Evolutionary conservation across 2,329 filamentous ascomycete species (phyloP), one percentile per base, ranked within the genome.

Genomic region (Scleromitrula shiraiana): DNA sequence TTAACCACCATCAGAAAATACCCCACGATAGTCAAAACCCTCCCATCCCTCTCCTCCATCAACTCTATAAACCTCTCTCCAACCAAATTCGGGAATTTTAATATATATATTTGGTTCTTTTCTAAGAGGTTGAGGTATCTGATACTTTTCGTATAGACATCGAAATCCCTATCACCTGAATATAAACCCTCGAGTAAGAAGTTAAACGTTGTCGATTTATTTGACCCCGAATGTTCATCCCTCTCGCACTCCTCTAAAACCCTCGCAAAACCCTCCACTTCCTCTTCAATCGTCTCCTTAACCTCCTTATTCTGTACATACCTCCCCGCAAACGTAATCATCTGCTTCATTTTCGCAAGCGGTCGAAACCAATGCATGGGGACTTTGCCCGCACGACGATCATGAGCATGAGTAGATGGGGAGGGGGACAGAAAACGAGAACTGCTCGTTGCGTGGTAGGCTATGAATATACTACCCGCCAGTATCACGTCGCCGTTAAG

Each of bases 1-100:
- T 38, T 38, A 5, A 47, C 20, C 9, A 47, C n/a, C 37, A 47
- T 41, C 12, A 47, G 19, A 9, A 47, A 47, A 36, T 47, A 47
- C 3, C 37, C 45, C 22, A 27, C 20, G 2, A 47, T 41, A 5
- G 37, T 22, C 36, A 47, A 24, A 12, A 20, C 19, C 12, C 37
- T 33, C 6, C 26, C 10, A 14, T 41, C 45, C 23, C 17, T 41
- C 22, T 33, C 20, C 29, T 40, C 26, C 17, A 46, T 12, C 15
- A 41, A 41, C 4, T 40, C 27, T 2, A 46, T 15, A 4, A 41
- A 27, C 20, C 37, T 33, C 1, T n/a, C 5, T 9, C 26, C 19
- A 2, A 27, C 27, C 20, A 41, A 33, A 2, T 24, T 20, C 4
- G 36, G 44, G 12, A 46, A 46, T 26, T 41, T 46, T 2, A 46